Evolutionary conservation across 2,329 filamentous ascomycete genomes (phyloP).

Genomic region (Calonectria honghensis): DNA sequence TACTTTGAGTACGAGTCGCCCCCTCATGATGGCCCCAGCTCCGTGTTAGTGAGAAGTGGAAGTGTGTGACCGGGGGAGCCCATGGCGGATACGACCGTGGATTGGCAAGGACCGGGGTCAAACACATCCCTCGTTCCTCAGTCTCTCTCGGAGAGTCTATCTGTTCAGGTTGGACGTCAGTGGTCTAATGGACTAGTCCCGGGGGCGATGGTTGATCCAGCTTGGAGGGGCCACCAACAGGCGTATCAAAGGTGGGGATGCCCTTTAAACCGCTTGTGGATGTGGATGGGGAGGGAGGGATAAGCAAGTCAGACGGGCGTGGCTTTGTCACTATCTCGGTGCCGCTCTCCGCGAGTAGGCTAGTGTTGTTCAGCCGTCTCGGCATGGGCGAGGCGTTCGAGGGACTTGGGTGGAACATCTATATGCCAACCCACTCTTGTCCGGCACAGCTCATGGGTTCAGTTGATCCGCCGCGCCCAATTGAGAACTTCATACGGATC

Average conservation of each 20-base stretch:
- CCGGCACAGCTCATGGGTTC: conserved; percentile 22
- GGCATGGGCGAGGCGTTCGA: conserved; percentile 34
- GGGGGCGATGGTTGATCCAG: conserved; percentile 21
- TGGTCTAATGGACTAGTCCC: conserved; percentile 18
- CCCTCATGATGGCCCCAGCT: conserved; percentile 22
- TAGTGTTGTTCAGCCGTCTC: conserved; percentile 40
- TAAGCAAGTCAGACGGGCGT: conserved; percentile 35
- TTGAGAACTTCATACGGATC: background rate
- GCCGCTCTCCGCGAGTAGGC: conserved; percentile 36
- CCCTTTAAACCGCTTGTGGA: conserved; percentile 24
- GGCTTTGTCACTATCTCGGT: conserved; percentile 41
- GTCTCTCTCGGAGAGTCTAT: conserved; percentile 22
- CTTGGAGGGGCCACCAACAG: conserved; percentile 13
- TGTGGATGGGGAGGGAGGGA: conserved; percentile 33
- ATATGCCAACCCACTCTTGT: conserved; percentile 4
- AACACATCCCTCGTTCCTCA: conserved; percentile 20
- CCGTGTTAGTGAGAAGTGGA: conserved; percentile 25
- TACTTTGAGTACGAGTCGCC: conserved; percentile 24
- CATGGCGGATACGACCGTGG: conserved; percentile 25
- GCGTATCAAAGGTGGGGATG: conserved; percentile 37
- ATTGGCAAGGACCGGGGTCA: conserved; percentile 21
- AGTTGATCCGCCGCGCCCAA: conserved; percentile 1
- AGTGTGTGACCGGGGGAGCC: conserved; percentile 32
- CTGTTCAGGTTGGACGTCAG: conserved; percentile 24
- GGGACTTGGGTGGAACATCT: conserved; percentile 27